Percentiles rank a stretch among this genome's conserved stretches.
Evolutionary conservation across 2,329 filamentous ascomycete genomes (phyloP).

Genomic region (Xylaria sp.): DNA sequence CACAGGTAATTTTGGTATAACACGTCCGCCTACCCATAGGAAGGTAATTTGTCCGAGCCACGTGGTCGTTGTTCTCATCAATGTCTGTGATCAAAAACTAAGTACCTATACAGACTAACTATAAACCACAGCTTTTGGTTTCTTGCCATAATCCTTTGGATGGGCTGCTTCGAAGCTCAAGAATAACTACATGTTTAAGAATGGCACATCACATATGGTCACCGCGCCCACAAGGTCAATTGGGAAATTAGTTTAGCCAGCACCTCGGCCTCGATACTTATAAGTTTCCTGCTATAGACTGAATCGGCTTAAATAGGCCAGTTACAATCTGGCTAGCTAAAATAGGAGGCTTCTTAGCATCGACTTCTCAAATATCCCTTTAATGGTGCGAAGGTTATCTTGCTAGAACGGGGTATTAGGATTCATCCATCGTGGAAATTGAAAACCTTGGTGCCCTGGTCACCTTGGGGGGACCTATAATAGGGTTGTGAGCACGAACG

Average conservation of each 20-base stretch:
- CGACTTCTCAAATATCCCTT: not conserved
- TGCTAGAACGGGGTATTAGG: not conserved
- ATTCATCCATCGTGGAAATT: not conserved
- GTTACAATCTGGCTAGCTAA: too few species aligned
- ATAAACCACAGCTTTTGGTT: too few species aligned
- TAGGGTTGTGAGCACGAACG: not conserved
- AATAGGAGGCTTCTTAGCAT: not conserved
- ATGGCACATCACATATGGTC: too few species aligned
- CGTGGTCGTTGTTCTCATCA: too few species aligned
- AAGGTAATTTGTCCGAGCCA: too few species aligned
- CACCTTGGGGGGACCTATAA: not conserved
- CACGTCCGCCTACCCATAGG: too few species aligned
- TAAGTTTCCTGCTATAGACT: not conserved
- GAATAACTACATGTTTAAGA: too few species aligned
- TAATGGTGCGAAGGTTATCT: not conserved
- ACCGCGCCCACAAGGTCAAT: not conserved
- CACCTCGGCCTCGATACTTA: not conserved
- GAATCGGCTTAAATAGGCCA: not conserved
- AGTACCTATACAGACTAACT: too few species aligned
- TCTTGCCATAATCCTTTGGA: too few species aligned
- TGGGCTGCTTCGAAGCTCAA: too few species aligned
- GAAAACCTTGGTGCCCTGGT: not conserved
- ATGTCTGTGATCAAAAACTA: too few species aligned
- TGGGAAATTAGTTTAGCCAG: not conserved
- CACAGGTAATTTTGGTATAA: too few species aligned